phyloP scores from a whole-genome alignment of 1,139 yeast genomes.

The Debaryomyces sp. region DNA sequence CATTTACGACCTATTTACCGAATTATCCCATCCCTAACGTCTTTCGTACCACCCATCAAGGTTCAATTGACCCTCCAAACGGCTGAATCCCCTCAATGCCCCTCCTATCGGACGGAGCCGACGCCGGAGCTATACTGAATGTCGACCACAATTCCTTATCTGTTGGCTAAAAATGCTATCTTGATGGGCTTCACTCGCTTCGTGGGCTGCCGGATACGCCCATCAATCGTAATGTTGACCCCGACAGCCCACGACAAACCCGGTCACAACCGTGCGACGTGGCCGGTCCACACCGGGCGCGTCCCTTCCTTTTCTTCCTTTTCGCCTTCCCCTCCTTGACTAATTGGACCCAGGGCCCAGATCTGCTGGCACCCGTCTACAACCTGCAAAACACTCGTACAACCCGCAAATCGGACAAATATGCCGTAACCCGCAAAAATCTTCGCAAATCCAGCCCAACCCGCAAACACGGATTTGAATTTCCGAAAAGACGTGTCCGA shows the following conservation, averaged over 20 bases:
- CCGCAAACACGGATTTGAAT: constrained; percentile 1
- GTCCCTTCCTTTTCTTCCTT: not conserved
- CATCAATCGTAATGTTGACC: not conserved
- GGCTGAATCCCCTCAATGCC: not conserved
- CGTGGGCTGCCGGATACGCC: constrained; percentile 1
- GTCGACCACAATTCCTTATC: not conserved
- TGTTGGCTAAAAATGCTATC: not conserved
- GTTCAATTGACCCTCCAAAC: not conserved
- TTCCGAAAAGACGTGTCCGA: constrained; percentile 6
- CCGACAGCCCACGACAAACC: not conserved
- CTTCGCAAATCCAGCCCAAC: not conserved
- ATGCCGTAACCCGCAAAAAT: not conserved
- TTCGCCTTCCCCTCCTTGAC: not conserved
- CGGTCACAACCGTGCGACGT: no score
- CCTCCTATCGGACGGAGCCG: not conserved
- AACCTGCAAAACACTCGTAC: no score
- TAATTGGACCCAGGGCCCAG: no score
- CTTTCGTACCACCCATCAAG: not conserved
- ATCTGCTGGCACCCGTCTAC: no score
- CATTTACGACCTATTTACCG: not conserved
- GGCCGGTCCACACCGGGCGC: not conserved
- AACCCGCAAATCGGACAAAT: no score
- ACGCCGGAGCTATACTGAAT: no score
- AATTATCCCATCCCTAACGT: not conserved
- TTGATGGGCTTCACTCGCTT: constrained; percentile 3